Base-by-base conservation (phyloP, 805 yeast species). In the Lachancea sp. region DNA sequence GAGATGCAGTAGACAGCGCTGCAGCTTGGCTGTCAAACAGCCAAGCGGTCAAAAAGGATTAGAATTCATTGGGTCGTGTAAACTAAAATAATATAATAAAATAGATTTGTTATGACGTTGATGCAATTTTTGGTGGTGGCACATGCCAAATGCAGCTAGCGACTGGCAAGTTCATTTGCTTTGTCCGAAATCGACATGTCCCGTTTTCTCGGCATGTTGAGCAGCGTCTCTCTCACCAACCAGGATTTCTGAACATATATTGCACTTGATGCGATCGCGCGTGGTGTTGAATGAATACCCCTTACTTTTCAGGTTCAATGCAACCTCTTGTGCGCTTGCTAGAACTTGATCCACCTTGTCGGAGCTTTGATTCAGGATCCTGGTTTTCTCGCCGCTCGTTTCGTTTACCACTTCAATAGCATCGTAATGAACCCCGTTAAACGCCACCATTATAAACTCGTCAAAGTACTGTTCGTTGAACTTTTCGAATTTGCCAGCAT, bases 361-460 rank as follows among this genome's bases (percentile, higher is more conserved):
- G 3, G 50, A 53, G 3, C 60, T 56, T 8, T 54, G 51, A 15
- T 61, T 56, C 58, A 80, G 78, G 5, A 67, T 65, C 0, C 77
- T 60, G 12, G 50, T 45, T 12, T n/a, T 24, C 8, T 34, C 32
- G 16, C 34, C 15, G n/a, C 25, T 31, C 17, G 56, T 57, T 17
- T 59, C 61, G 12, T 54, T 51, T 21, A 70, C 62, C 32, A 68
- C 59, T n/a, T 70, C 75, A 24, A 77, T 65, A 1, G 79, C 65
- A 56, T 83, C 92, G 56, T 82, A 83, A 60, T 83, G 94, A 36
- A 83, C 73, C 0, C 92, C 92, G 29, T 74, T 71, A 53, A 82
- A 83, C 8, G 79, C 60, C 16, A 83, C 62, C 12, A 75, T 61
- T n/a, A 78, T 69, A 51, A 72, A 78, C 4, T 55, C 55, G 1